Base-by-base conservation (phyloP, 371 early-diverging fungal species). In the Saksenaea vasiformis region DNA sequence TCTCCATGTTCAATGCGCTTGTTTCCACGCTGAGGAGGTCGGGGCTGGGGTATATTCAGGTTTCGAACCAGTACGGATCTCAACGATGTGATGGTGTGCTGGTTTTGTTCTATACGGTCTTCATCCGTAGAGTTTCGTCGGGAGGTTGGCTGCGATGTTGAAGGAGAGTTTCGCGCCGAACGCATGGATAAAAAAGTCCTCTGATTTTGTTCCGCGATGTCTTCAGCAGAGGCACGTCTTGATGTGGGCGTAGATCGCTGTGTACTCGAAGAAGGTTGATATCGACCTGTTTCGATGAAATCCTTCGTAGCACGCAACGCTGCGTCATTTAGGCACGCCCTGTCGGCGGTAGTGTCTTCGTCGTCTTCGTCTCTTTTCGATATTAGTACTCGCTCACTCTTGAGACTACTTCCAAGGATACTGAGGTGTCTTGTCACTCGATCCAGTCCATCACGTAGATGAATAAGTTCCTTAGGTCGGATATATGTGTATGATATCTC, bases 1-100 rank as follows among this genome's bases (percentile, higher is more conserved):
- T 83, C 84, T 17, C 80, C 73, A 37, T 74, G 82, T 5, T 84
- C 80, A 1, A 82, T 80, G 36, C 84, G 76, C 61, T 83, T 84
- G 15, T 79, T 78, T 10, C 77, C 65, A 39, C 79, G 77, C 39
- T 67, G 63, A 0, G 79, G 78, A 17, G 72, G 70, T 28, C 64
- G 69, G 5, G 61, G 64, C 15, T 66, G 66, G 35, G 75, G 58
- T 15, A 79, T 11, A 43, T 61, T 63, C 0, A 78, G 56, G 22
- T 47, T 47, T 22, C 51, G 51, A 22, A 22, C n/a, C 5, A 47
- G 22, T 47, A 74, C 70, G 0, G 82, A 81, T 39, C 65, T 65
- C 0, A 81, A 15, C 1, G 82, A 81, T 11, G 56, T 67, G 38
- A 81, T 72, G 1, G 79, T 75, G 37, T 66, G 65, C 37, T 81